phyloP scores from a whole-genome alignment of 2,329 filamentous ascomycete genomes.

The Pezicula carpinea region DNA sequence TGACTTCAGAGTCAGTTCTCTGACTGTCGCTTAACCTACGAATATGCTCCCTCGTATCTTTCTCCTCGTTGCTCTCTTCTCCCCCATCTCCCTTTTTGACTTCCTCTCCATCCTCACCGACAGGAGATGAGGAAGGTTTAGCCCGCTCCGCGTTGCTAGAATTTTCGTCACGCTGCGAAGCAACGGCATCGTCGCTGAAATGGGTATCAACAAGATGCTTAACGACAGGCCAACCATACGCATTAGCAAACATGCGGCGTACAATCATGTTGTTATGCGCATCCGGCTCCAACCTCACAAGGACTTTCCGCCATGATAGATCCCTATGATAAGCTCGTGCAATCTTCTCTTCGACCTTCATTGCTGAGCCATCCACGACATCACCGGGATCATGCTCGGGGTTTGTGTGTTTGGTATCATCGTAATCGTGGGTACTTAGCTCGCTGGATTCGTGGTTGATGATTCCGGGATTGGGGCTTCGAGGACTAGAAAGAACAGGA shows the following conservation, averaged over 20 bases:
- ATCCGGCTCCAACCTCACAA: conserved; percentile 92
- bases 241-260: conserved; percentile 92
- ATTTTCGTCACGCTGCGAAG: conserved; percentile 61
- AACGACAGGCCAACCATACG: conserved; percentile 94
- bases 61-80: conserved; percentile 4
- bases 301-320: conserved; percentile 91
- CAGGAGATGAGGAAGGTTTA: conserved; percentile 49
- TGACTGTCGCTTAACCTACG: conserved; percentile 30
- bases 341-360: conserved; percentile 97
- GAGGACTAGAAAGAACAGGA: conserved; percentile 16
- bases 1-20: conserved; percentile 41
- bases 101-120: conserved; percentile 62
- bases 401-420: conserved; percentile 44
- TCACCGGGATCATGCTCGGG: conserved; percentile 41
- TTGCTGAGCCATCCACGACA: conserved; percentile 56
- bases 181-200: conserved; percentile 71
- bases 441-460: conserved; percentile 38
- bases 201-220: conserved; percentile 94
- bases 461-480: conserved; percentile 23
- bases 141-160: conserved; percentile 67
- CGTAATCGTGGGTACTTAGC: conserved; percentile 44
- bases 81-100: conserved; percentile 35
- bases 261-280: conserved; percentile 99
- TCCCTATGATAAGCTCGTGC: conserved; percentile 90
- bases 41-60: neutral